These are phyloP conservation scores for Cyclotella atomus DNA, from an alignment of 108 stramenopile species.

Conservation along the genomic window DNA sequence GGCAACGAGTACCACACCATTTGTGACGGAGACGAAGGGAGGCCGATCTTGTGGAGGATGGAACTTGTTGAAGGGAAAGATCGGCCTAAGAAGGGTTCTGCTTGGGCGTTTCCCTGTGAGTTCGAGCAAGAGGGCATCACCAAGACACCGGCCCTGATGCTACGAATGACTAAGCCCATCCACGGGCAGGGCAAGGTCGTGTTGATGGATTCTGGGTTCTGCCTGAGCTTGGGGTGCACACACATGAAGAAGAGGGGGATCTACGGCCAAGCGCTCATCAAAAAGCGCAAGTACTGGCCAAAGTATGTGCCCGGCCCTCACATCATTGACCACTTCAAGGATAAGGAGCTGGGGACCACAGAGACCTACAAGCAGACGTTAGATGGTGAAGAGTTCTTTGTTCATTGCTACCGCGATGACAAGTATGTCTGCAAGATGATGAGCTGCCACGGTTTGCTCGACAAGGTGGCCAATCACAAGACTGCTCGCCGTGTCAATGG, in stretches of 20 bases:
- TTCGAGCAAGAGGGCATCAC: slow-evolving; percentile 5
- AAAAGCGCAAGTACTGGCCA: no score
- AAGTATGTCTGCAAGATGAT: no score
- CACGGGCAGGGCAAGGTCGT: slow-evolving; percentile 16
- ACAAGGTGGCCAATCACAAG: no score
- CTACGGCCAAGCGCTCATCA: no score
- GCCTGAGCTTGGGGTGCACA: slow-evolving; percentile 13
- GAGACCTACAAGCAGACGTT: no score
- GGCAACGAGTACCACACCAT: slow-evolving; percentile 34
- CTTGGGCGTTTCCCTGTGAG: not conserved
- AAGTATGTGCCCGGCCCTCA: no score
- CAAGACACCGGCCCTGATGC: slow-evolving; percentile 1
- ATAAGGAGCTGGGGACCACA: no score
- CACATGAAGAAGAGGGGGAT: slow-evolving; percentile 15
- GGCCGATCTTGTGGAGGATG: slow-evolving; percentile 13
- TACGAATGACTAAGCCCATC: slow-evolving; percentile 27
- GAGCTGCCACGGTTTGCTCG: no score
- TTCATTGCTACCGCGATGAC: no score
- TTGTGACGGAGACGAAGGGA: slow-evolving; percentile 7
- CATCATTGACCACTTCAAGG: no score
- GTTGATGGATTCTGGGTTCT: slow-evolving; percentile 21
- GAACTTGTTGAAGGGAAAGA: slow-evolving; percentile 22
- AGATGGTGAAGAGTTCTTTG: no score
- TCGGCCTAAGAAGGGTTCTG: slow-evolving; percentile 8
- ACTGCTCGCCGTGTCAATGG: no score